A percentile compares a stretch with the other conserved stretches of the same genome.
Evolutionary conservation across 768 basidiomycete genomes (phyloP).

Genomic region (Obba rivulosa): DNA sequence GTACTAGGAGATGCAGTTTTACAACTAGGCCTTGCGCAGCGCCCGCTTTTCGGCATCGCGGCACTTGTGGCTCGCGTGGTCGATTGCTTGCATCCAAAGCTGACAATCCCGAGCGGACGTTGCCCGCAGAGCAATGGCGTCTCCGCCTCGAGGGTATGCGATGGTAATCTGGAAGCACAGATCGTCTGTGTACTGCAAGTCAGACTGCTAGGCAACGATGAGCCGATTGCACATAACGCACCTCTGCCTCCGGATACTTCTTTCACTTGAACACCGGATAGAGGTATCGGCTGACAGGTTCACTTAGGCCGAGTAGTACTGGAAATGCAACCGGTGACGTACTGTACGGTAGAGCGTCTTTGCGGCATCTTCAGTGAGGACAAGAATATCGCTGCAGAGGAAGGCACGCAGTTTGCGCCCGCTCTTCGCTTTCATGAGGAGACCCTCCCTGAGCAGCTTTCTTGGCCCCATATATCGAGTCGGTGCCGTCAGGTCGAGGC

Average conservation of each 20-base stretch:
- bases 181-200: slow-evolving; percentile 44
- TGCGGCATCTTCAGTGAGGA: slow-evolving; percentile 70
- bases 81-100: slow-evolving; percentile 42
- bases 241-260: slow-evolving; percentile 49
- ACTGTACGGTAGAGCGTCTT: slow-evolving; percentile 83
- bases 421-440: slow-evolving; percentile 77
- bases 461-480: slow-evolving; percentile 84
- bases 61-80: slow-evolving; percentile 37
- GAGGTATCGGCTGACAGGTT: slow-evolving; percentile 56
- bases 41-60: slow-evolving; percentile 42
- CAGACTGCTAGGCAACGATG: background rate
- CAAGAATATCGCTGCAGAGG: slow-evolving; percentile 86
- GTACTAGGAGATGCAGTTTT: too few species aligned
- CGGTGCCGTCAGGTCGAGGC: slow-evolving; percentile 85
- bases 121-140: slow-evolving; percentile 27
- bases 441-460: slow-evolving; percentile 73
- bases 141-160: slow-evolving; percentile 14
- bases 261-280: slow-evolving; percentile 60
- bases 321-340: slow-evolving; percentile 19
- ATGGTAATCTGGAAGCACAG: slow-evolving; percentile 39
- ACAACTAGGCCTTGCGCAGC: too few species aligned
- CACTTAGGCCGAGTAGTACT: background rate
- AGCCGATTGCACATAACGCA: slow-evolving; percentile 18
- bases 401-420: slow-evolving; percentile 71
- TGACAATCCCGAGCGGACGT: slow-evolving; percentile 55